These are phyloP conservation scores for Phytophthora ramorum DNA, from an alignment of 352 stramenopile species.

Conservation along the genomic window DNA sequence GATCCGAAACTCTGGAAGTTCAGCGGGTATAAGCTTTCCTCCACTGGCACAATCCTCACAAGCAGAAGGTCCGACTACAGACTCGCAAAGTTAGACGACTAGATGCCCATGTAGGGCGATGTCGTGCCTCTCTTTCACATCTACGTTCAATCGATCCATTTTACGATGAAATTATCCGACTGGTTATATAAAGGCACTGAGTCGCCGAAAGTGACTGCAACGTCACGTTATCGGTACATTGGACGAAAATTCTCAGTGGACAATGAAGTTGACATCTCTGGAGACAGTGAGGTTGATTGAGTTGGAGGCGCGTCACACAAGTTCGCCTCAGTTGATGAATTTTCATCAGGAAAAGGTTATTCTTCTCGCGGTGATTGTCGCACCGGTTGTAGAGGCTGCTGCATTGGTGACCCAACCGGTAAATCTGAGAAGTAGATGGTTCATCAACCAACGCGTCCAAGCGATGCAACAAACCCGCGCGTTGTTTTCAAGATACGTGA, in stretches of 20 bases:
- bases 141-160: too few species aligned
- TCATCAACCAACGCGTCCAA: background rate
- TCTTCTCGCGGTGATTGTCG: background rate
- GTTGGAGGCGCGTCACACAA: background rate
- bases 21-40: background rate
- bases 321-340: background rate
- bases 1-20: conserved; percentile 1
- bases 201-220: too few species aligned
- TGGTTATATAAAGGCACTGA: too few species aligned
- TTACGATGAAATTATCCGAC: too few species aligned
- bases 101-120: too few species aligned
- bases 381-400: background rate
- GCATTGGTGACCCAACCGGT: background rate
- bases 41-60: too few species aligned
- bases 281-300: background rate
- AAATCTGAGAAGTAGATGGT: background rate
- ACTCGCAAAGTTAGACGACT: too few species aligned
- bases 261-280: background rate
- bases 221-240: background rate
- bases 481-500: background rate
- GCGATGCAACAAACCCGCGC: background rate
- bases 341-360: background rate
- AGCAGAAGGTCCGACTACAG: too few species aligned
- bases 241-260: too few species aligned
- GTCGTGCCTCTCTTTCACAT: too few species aligned